These are phyloP conservation scores for Tilletiopsis washingtonensis DNA, from an alignment of 1,284 basidiomycete species.

Conservation along the genomic window DNA sequence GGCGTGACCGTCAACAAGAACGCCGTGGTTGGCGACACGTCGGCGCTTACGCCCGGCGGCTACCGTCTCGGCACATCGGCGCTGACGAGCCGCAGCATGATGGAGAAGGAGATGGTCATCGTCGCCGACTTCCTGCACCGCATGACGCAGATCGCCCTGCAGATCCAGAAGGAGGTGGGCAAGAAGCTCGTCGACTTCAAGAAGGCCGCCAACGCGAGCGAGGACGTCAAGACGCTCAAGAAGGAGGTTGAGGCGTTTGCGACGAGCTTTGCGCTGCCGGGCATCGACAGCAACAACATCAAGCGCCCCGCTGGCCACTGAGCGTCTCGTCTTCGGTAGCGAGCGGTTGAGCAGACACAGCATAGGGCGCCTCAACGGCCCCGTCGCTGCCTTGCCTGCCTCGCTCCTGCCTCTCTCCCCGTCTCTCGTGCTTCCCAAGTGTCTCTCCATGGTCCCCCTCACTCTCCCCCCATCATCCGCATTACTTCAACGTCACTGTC, in stretches of 20 bases:
- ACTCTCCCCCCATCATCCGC: no score
- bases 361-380: no score
- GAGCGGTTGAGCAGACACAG: no score
- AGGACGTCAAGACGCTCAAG: slow-evolving; percentile 66
- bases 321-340: no score
- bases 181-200: slow-evolving; percentile 92
- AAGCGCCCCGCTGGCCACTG: no score
- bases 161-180: slow-evolving; percentile 80
- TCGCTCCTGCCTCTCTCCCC: no score
- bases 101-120: slow-evolving; percentile 69
- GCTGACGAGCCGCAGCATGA: slow-evolving; percentile 88
- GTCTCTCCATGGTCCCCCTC: no score
- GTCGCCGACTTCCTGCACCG: slow-evolving; percentile 68
- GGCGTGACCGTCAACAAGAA: slow-evolving; percentile 77
- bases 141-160: slow-evolving; percentile 39
- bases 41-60: slow-evolving; percentile 95
- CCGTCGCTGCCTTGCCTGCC: no score
- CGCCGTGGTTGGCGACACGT: slow-evolving; percentile 81
- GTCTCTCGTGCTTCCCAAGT: no score
- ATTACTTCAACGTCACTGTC: no score
- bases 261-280: slow-evolving; percentile 81
- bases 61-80: slow-evolving; percentile 94
- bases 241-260: slow-evolving; percentile 73
- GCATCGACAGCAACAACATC: slow-evolving; percentile 60
- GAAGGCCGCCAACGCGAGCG: slow-evolving; percentile 62